These are phyloP conservation scores for Trichoderma virens DNA, from an alignment of 495 filamentous ascomycete species.

Conservation along the genomic window DNA sequence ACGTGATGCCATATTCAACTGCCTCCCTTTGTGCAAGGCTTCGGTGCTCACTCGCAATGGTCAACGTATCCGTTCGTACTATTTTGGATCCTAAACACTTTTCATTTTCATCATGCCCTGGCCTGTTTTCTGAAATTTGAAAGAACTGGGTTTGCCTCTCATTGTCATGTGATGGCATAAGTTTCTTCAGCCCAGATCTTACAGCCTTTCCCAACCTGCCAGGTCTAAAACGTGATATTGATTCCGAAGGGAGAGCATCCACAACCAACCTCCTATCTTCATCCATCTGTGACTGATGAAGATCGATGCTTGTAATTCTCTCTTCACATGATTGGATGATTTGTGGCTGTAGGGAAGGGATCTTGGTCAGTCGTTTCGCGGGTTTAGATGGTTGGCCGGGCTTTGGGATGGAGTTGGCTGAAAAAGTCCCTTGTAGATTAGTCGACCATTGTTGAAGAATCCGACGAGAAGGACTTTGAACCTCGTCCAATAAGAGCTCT, in stretches of 20 bases:
- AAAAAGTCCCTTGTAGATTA: neutral
- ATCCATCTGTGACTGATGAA: neutral
- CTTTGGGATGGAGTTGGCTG: neutral
- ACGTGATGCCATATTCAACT: neutral
- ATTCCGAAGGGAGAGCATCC: neutral
- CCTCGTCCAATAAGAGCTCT: neutral
- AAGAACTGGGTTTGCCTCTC: neutral
- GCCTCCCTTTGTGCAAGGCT: neutral
- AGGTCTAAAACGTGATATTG: neutral
- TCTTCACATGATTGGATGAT: neutral
- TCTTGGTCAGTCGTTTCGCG: neutral
- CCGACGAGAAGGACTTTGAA: neutral
- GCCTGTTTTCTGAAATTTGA: neutral
- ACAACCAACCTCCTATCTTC: neutral
- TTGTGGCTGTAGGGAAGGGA: too few relatives aligned
- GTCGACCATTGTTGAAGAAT: neutral
- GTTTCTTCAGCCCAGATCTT: slow-evolving; percentile 5
- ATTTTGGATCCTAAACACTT: neutral
- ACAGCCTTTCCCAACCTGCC: slow-evolving; percentile 11
- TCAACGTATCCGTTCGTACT: neutral
- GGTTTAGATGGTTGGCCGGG: neutral
- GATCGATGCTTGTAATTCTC: neutral
- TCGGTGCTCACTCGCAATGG: neutral
- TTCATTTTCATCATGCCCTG: neutral
- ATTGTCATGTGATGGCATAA: neutral